Conservation (phyloP, 2,329 filamentous ascomycete genomes). For the Exophiala oligosperma region DNA sequence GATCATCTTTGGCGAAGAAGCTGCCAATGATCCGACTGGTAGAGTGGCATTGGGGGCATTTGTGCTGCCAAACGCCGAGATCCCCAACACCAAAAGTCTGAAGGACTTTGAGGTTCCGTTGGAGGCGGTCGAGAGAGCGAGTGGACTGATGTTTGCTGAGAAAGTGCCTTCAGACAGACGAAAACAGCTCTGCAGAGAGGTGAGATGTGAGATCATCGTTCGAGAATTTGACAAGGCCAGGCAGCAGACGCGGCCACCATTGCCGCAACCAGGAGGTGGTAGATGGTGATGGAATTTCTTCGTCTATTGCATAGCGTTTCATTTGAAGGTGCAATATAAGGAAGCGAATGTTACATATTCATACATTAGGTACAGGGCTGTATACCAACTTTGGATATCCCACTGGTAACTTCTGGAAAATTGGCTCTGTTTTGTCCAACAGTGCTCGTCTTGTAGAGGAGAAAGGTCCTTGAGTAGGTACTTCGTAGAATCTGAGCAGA, state of each 20-base stretch:
- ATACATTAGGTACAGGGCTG: too few species aligned
- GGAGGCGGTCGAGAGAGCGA: slow-evolving; percentile 88
- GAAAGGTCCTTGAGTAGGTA: too few species aligned
- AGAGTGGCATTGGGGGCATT: slow-evolving; percentile 91
- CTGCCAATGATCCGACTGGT: slow-evolving; percentile 55
- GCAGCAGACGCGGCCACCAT: slow-evolving; percentile 43
- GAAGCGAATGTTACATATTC: too few species aligned
- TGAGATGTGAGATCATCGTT: slow-evolving; percentile 79
- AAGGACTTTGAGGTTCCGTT: slow-evolving; percentile 92
- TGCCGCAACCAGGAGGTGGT: slow-evolving; percentile 3
- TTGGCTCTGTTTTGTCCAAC: too few species aligned
- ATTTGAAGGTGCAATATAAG: neutral
- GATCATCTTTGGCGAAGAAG: slow-evolving; percentile 94
- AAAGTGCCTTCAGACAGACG: slow-evolving; percentile 73
- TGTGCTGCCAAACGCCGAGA: slow-evolving; percentile 87
- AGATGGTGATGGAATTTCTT: slow-evolving; percentile 6
- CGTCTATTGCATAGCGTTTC: neutral
- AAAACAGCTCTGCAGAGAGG: slow-evolving; percentile 80
- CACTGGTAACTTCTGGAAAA: too few species aligned
- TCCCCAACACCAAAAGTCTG: slow-evolving; percentile 83
- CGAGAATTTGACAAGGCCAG: slow-evolving; percentile 69
- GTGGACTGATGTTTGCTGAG: slow-evolving; percentile 84
- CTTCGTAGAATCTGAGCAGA: too few species aligned
- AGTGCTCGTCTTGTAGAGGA: too few species aligned
- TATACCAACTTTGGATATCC: too few species aligned